These are phyloP conservation scores for Gnetum montanum DNA, from an alignment of 75 land plant species.

Conservation along the genomic window DNA sequence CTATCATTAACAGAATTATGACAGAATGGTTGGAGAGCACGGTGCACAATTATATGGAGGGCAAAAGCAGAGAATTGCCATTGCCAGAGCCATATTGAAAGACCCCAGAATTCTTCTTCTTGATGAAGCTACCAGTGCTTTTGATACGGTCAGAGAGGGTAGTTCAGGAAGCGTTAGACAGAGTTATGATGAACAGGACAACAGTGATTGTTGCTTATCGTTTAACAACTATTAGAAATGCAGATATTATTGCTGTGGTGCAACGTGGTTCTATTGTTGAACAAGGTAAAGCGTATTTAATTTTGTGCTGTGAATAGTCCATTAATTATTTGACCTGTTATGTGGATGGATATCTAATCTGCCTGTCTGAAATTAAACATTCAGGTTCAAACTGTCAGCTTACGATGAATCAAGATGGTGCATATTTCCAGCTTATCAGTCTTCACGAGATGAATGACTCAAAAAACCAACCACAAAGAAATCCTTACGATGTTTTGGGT, in stretches of 20 bases:
- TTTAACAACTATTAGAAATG: background rate
- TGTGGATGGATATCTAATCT: no score
- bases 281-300: no score
- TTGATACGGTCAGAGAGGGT: background rate
- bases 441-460: conserved; percentile 21
- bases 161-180: background rate
- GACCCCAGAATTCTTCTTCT: background rate
- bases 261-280: background rate
- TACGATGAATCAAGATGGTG: conserved; percentile 43
- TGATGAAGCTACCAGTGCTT: background rate
- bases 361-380: background rate
- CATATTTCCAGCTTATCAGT: conserved; percentile 60
- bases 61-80: background rate
- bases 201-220: background rate
- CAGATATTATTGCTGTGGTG: background rate
- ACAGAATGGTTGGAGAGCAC: background rate
- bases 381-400: conserved; percentile 63
- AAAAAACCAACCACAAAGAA: conserved; percentile 3
- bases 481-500: conserved; percentile 11
- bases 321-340: no score
- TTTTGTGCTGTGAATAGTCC: no score
- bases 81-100: background rate
- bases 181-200: background rate
- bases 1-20: background rate
- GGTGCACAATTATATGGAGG: background rate